These are phyloP conservation scores for Pichia sp. DNA, from an alignment of 1,139 yeast genomes.

Conservation along the genomic window DNA sequence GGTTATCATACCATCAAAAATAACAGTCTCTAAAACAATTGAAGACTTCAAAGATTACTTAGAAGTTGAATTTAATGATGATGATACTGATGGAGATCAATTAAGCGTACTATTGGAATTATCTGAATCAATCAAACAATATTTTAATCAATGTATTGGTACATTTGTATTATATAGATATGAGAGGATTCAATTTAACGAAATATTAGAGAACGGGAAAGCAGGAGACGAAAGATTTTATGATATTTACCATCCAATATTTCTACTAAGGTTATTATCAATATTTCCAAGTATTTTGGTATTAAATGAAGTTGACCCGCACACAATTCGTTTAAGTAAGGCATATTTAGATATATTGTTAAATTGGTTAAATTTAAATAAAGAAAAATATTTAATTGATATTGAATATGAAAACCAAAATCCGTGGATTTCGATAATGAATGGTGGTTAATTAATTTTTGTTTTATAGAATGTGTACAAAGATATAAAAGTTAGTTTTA, in stretches of 20 bases:
- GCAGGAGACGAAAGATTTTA: slow-evolving; percentile 17
- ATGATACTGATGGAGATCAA: slow-evolving; percentile 38
- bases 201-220: slow-evolving; percentile 29
- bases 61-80: slow-evolving; percentile 18
- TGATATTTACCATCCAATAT: slow-evolving; percentile 52
- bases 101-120: slow-evolving; percentile 61
- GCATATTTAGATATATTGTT: slow-evolving; percentile 50
- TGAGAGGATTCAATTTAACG: slow-evolving; percentile 76
- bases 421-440: slow-evolving; percentile 32
- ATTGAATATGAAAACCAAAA: slow-evolving; percentile 46
- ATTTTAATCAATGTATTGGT: slow-evolving; percentile 73
- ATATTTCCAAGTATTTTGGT: slow-evolving; percentile 76
- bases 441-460: slow-evolving; percentile 3
- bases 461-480: neutral
- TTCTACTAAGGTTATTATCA: slow-evolving; percentile 59
- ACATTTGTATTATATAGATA: slow-evolving; percentile 70
- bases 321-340: slow-evolving; percentile 53
- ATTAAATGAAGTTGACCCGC: slow-evolving; percentile 75
- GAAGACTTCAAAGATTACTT: slow-evolving; percentile 35
- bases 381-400: slow-evolving; percentile 41
- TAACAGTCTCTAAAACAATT: slow-evolving; percentile 48
- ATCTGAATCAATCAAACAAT: slow-evolving; percentile 59
- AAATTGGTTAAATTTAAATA: slow-evolving; percentile 41
- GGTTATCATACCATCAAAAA: slow-evolving; percentile 51
- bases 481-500: neutral